Evolutionary conservation across 1,284 basidiomycete genomes (phyloP), one percentile per base, ranked within the genome.

Genomic region (Ganoderma resinaceum): DNA sequence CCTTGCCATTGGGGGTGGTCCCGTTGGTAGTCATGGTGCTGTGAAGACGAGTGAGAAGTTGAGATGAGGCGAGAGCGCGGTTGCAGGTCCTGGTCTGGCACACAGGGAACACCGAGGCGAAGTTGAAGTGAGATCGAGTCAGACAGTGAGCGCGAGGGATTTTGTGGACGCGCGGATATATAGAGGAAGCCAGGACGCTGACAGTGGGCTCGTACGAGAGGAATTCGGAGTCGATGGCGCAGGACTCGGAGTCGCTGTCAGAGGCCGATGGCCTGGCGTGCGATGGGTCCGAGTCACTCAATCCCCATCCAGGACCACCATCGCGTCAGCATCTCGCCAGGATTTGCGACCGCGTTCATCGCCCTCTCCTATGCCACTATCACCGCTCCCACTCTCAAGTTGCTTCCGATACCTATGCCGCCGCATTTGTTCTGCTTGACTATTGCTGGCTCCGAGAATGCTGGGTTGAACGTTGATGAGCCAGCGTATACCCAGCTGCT

Each of bases 1-100:
- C 84, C 57, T 76, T 68, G 71, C 74, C 33, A 6, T 59, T 59
- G 61, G 65, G 64, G 63, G 52, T 61, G 53, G 26, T 61, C 35
- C 65, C 66, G 18, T 57, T 62, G 63, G 62, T 31, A 46, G 69
- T 38, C 69, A 72, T 70, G 65, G 43, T 61, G 65, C 35, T 33
- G 38, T 26, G 55, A 31, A 60, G 61, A 46, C 53, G 70, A 62
- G 67, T 57, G 42, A 66, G 46, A 31, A 23, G 38, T 35, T 42
- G 29, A 65, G 52, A 46, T 62, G 35, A 46, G 62, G 63, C 62
- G 62, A 57, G 38, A 29, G 33, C 23, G n/a, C 18, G 60, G 62
- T 31, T 18, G 35, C 9, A 57, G 23, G 63, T 58, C 37, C 33
- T 1, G 3, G 33, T 37, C 16, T n/a, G 9, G 20, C 20, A 37